Percentiles rank a stretch among this genome's conserved stretches.
Conservation (phyloP, 768 basidiomycete genomes). For the Arthromyces matolae region DNA sequence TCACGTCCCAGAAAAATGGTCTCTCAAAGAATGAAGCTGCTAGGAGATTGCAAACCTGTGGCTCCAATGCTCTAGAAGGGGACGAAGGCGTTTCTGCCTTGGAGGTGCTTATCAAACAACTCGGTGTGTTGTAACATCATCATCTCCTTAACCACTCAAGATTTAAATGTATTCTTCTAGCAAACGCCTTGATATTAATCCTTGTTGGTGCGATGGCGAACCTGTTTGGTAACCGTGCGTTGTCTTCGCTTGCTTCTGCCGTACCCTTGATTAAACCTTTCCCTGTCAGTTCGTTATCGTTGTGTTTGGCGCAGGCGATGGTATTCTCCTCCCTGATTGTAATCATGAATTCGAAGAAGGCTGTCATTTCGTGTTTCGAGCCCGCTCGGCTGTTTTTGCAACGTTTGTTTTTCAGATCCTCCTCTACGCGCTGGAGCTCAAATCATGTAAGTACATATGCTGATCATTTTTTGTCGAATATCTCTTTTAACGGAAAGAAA, state of each 20-base stretch:
- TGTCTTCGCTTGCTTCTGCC: background rate
- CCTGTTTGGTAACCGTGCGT: conserved; percentile 27
- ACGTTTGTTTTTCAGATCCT: conserved; percentile 36
- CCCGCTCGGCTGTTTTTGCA: conserved; percentile 34
- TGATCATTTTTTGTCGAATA: background rate
- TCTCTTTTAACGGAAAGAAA: no score
- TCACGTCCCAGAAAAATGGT: conserved; percentile 31
- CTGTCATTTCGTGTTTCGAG: conserved; percentile 32
- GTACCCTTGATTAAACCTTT: background rate
- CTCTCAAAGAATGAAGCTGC: conserved; percentile 33
- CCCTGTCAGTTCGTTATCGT: conserved; percentile 33
- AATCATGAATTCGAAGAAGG: conserved; percentile 24
- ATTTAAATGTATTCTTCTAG: conserved; percentile 14
- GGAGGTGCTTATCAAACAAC: conserved; percentile 31
- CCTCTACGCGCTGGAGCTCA: conserved; percentile 33
- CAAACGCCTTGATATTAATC: conserved; percentile 39
- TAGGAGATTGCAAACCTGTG: conserved; percentile 29
- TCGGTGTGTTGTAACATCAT: conserved; percentile 21
- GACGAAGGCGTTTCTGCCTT: conserved; percentile 32
- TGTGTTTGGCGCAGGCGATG: conserved; percentile 30
- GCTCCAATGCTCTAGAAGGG: conserved; percentile 32
- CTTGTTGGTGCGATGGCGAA: conserved; percentile 38
- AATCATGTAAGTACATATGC: conserved; percentile 29
- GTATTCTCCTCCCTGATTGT: conserved; percentile 29
- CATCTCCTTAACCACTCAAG: background rate